A percentile compares a stretch with the other conserved stretches of the same genome.
Evolutionary conservation across 345 rosid genomes (phyloP).

Genomic region (Hypericum androsaemum): DNA sequence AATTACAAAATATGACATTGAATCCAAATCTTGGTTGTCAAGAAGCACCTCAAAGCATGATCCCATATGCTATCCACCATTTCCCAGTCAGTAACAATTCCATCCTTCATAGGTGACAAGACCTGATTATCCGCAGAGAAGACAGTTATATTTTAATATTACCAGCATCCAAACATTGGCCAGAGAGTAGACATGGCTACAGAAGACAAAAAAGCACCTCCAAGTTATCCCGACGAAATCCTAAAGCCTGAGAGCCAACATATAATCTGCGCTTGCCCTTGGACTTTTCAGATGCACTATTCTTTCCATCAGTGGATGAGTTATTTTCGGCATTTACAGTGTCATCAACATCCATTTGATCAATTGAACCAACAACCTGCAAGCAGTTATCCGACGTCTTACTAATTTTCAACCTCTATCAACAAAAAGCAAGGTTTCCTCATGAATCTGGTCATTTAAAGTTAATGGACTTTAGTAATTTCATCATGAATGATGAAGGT

Average conservation of each 20-base stretch:
- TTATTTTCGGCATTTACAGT: slow-evolving; percentile 32
- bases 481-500: too few species aligned
- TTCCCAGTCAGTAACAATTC: slow-evolving; percentile 92
- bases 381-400: background rate
- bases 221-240: slow-evolving; percentile 84
- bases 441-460: too few species aligned
- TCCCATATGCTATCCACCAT: slow-evolving; percentile 94
- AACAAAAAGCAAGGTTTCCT: too few species aligned
- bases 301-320: slow-evolving; percentile 47
- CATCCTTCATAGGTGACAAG: slow-evolving; percentile 82
- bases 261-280: slow-evolving; percentile 68
- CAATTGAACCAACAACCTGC: slow-evolving; percentile 85
- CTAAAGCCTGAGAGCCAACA: slow-evolving; percentile 86
- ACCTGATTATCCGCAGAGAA: slow-evolving; percentile 35
- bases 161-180: slow-evolving; percentile 2
- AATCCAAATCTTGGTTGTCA: slow-evolving; percentile 6
- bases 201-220: slow-evolving; percentile 46
- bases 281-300: slow-evolving; percentile 37
- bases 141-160: slow-evolving; percentile 1
- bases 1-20: slow-evolving; percentile 1
- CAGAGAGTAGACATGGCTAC: too few species aligned
- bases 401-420: too few species aligned
- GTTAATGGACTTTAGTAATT: too few species aligned
- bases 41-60: slow-evolving; percentile 69
- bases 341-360: slow-evolving; percentile 85